A percentile compares a stretch with the other conserved stretches of the same genome.
phyloP scores from a whole-genome alignment of 2,329 filamentous ascomycete genomes.

The Microsporum audouinii region DNA sequence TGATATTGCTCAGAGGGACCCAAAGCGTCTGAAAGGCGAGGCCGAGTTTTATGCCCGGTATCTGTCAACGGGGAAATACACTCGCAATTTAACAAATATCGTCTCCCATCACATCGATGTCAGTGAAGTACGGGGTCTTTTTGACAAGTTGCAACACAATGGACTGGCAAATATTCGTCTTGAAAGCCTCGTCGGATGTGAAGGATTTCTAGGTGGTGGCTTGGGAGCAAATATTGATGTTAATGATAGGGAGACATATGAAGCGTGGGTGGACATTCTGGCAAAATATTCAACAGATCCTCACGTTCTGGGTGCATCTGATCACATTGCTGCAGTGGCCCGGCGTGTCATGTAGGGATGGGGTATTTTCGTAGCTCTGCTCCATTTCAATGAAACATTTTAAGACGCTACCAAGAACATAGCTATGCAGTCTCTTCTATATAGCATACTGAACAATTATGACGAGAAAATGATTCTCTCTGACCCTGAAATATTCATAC shows the following conservation, averaged over 20 bases:
- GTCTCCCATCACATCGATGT: not conserved
- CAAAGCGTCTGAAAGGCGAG: not conserved
- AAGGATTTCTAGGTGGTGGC: conserved; percentile 3
- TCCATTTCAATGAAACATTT: not conserved
- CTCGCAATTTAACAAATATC: not conserved
- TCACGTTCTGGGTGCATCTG: not conserved
- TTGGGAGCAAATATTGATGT: not conserved
- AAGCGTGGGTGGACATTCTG: conserved; percentile 1
- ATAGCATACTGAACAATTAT: not conserved
- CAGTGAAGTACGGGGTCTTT: not conserved
- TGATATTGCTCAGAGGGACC: not conserved
- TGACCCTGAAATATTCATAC: no score
- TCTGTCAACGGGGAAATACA: not conserved
- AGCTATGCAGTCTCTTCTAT: not conserved
- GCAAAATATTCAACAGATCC: not conserved
- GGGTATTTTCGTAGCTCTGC: not conserved
- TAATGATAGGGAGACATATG: not conserved
- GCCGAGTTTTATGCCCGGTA: not conserved
- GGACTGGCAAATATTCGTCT: not conserved
- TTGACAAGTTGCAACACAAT: not conserved
- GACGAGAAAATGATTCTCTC: no score
- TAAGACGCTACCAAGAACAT: not conserved
- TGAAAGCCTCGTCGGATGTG: not conserved
- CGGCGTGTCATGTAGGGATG: not conserved
- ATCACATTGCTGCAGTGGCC: not conserved